A percentile compares a stretch with the other conserved stretches of the same genome.
These are phyloP conservation scores for Trichomonas vaginalis DNA, from an alignment of 208 protist genomes.

Conservation along the genomic window DNA sequence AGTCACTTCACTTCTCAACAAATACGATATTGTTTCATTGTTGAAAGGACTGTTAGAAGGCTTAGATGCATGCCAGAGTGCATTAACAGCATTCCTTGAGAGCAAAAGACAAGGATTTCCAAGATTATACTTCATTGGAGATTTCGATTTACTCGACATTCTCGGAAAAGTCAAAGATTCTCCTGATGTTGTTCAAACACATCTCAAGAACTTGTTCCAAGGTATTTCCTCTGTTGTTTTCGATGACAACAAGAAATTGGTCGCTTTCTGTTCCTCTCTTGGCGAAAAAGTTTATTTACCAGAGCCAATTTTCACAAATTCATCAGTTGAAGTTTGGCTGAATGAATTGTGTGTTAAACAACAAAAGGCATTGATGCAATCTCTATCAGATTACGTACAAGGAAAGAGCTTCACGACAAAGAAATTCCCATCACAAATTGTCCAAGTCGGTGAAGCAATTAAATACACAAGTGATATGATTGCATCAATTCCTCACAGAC, in stretches of 20 bases:
- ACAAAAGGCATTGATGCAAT: neutral
- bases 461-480: neutral
- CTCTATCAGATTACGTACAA: neutral
- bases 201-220: conserved; percentile 92
- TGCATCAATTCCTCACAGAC: neutral
- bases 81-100: conserved; percentile 86
- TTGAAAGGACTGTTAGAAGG: conserved; percentile 70
- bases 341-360: conserved; percentile 49
- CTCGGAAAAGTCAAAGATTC: conserved; percentile 51
- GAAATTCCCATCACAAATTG: neutral
- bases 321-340: conserved; percentile 82
- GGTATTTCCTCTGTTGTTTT: conserved; percentile 78
- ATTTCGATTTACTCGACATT: conserved; percentile 92
- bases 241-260: neutral
- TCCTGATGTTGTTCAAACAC: conserved; percentile 76
- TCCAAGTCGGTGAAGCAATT: neutral
- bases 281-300: conserved; percentile 70
- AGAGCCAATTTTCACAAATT: conserved; percentile 63
- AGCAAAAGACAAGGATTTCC: conserved; percentile 67
- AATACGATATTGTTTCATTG: conserved; percentile 40
- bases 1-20: conserved; percentile 55
- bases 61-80: conserved; percentile 79
- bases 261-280: neutral
- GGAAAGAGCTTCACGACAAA: neutral
- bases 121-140: conserved; percentile 95